phyloP scores from a whole-genome alignment of 2,329 filamentous ascomycete genomes.

The Magnaporthiopsis incrustans region DNA sequence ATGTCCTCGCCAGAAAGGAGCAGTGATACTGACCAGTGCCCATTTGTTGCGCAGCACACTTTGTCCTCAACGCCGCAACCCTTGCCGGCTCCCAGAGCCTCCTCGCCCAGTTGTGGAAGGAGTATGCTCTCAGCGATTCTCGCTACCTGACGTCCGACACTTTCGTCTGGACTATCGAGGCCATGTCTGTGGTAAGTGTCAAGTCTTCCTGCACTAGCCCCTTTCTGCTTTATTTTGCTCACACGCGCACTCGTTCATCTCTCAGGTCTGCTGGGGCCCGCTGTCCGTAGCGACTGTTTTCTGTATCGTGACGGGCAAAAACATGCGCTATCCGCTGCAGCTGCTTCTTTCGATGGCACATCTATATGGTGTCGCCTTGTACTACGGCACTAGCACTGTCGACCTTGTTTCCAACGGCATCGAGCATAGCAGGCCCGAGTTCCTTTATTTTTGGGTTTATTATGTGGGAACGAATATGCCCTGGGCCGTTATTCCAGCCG shows the following conservation, averaged over 20 bases:
- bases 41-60: constrained; percentile 52
- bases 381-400: constrained; percentile 49
- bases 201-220: not conserved
- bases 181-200: constrained; percentile 61
- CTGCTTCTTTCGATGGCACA: constrained; percentile 43
- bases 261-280: constrained; percentile 46
- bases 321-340: constrained; percentile 43
- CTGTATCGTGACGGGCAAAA: constrained; percentile 34
- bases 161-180: constrained; percentile 83
- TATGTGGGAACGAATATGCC: constrained; percentile 53
- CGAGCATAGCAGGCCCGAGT: constrained; percentile 50
- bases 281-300: constrained; percentile 42
- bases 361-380: constrained; percentile 54
- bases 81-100: constrained; percentile 63
- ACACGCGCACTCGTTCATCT: not conserved
- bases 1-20: not conserved
- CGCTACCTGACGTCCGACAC: constrained; percentile 75
- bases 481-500: constrained; percentile 48
- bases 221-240: not conserved
- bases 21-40: not conserved
- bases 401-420: constrained; percentile 37
- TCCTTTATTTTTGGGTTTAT: constrained; percentile 56
- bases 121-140: constrained; percentile 82
- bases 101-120: constrained; percentile 86
- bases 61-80: constrained; percentile 57